Percentiles rank a stretch among this genome's conserved stretches.
Conservation (phyloP, 345 rosid genomes). For the Salix viminalis region DNA sequence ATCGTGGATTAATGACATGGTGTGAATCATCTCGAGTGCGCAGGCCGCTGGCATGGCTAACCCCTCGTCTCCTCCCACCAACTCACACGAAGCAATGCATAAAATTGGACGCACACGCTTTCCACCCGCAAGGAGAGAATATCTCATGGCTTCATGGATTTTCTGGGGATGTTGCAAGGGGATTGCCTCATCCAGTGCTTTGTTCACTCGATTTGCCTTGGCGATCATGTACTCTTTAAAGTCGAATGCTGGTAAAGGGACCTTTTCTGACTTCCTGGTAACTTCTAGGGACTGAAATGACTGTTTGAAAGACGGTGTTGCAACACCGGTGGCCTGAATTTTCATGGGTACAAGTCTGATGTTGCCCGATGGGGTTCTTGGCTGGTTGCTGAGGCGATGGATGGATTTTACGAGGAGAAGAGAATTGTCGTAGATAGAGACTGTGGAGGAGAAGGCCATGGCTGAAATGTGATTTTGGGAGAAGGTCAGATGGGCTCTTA, state of each 20-base stretch:
- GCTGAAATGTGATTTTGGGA: background rate
- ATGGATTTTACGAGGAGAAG: conserved; percentile 5
- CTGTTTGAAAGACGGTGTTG: conserved; percentile 6
- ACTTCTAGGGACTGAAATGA: conserved; percentile 1
- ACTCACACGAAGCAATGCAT: conserved; percentile 59
- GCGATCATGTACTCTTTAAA: conserved; percentile 28
- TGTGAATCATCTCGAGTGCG: conserved; percentile 68
- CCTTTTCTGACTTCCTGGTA: background rate
- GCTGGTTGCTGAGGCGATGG: background rate
- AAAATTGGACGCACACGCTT: conserved; percentile 63
- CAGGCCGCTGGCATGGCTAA: conserved; percentile 57
- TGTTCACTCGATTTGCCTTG: conserved; percentile 40
- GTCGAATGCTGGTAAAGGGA: conserved; percentile 18
- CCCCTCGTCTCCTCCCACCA: conserved; percentile 50
- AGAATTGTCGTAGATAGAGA: conserved; percentile 1
- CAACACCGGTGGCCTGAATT: background rate
- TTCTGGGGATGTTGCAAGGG: conserved; percentile 40
- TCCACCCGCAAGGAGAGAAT: conserved; percentile 57
- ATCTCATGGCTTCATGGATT: conserved; percentile 68
- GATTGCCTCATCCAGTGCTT: conserved; percentile 48
- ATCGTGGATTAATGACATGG: conserved; percentile 63
- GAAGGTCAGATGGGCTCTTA: background rate
- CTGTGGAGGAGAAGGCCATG: conserved; percentile 25
- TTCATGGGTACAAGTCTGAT: background rate
- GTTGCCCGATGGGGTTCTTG: background rate